These are phyloP conservation scores for Pseudocercospora pini-densiflorae DNA, from an alignment of 2,329 filamentous ascomycete species.

Conservation along the genomic window DNA sequence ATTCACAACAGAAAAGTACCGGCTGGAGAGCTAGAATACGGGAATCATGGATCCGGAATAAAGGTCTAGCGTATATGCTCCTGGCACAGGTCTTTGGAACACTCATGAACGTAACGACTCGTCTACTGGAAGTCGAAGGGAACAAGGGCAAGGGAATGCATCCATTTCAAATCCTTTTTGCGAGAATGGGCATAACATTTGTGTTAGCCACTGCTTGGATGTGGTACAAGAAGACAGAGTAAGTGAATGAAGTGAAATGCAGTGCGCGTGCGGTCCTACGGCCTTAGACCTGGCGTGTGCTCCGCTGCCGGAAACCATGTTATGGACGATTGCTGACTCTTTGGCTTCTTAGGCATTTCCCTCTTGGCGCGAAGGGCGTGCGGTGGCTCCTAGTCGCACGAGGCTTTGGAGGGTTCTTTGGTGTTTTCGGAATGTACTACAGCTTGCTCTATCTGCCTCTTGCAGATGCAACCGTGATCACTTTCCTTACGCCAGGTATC, in stretches of 20 bases:
- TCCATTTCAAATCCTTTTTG: constrained; percentile 83
- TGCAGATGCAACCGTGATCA: constrained; percentile 86
- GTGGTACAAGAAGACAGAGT: constrained; percentile 64
- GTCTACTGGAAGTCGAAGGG: constrained; percentile 71
- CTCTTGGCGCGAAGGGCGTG: constrained; percentile 70
- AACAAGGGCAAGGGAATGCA: constrained; percentile 73
- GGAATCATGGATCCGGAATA: constrained; percentile 67
- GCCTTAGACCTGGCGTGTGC: background rate
- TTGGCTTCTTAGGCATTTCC: constrained; percentile 60
- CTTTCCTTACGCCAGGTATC: constrained; percentile 80
- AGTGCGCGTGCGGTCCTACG: background rate
- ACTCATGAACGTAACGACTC: constrained; percentile 81
- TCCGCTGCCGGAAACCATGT: background rate
- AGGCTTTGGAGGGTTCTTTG: constrained; percentile 74
- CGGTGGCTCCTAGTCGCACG: constrained; percentile 69
- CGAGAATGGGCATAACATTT: constrained; percentile 75
- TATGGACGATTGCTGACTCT: background rate
- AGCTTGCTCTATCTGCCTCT: constrained; percentile 79
- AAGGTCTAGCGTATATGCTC: constrained; percentile 74
- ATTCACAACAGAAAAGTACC: background rate
- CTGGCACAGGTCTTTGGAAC: constrained; percentile 79
- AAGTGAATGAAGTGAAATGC: background rate
- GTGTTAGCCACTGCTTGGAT: constrained; percentile 69
- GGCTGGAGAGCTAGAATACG: constrained; percentile 30
- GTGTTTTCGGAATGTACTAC: constrained; percentile 77